phyloP scores from a whole-genome alignment of 768 basidiomycete species.

The Auricularia auricula-judae region DNA sequence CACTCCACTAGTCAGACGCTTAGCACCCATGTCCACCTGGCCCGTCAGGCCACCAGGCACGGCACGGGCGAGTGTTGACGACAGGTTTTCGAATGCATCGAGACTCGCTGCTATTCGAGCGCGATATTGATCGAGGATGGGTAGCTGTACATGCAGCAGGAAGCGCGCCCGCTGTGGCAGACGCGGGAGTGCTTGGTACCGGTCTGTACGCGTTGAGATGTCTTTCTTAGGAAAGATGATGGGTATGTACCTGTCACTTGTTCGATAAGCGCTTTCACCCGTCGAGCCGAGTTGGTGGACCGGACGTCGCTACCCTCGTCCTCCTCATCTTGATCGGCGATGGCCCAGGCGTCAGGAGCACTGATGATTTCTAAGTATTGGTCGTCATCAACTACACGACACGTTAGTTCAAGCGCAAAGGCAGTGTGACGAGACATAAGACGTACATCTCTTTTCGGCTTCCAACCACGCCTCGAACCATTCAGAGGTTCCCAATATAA shows the following conservation, averaged over 20 bases:
- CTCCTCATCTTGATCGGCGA: constrained; percentile 47
- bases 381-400: constrained; percentile 61
- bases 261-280: constrained; percentile 75
- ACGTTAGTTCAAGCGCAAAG: neutral
- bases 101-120: constrained; percentile 70
- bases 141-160: constrained; percentile 75
- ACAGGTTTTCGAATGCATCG: constrained; percentile 89
- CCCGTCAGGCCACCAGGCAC: constrained; percentile 81
- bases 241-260: constrained; percentile 67
- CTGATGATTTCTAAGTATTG: constrained; percentile 81
- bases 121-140: constrained; percentile 68
- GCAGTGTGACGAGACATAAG: neutral
- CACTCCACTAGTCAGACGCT: constrained; percentile 66
- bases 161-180: constrained; percentile 72
- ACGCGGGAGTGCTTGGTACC: constrained; percentile 79
- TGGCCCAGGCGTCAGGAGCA: constrained; percentile 74
- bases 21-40: constrained; percentile 42
- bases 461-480: constrained; percentile 91
- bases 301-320: constrained; percentile 38
- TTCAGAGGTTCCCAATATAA: constrained; percentile 69
- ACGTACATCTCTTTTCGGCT: constrained; percentile 81
- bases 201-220: constrained; percentile 40
- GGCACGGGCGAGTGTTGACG: constrained; percentile 75
- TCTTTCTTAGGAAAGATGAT: no score
- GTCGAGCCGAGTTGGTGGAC: constrained; percentile 74